Conservation (phyloP, 2,329 filamentous ascomycete species). For the Neopestalotiopsis clavispora region DNA sequence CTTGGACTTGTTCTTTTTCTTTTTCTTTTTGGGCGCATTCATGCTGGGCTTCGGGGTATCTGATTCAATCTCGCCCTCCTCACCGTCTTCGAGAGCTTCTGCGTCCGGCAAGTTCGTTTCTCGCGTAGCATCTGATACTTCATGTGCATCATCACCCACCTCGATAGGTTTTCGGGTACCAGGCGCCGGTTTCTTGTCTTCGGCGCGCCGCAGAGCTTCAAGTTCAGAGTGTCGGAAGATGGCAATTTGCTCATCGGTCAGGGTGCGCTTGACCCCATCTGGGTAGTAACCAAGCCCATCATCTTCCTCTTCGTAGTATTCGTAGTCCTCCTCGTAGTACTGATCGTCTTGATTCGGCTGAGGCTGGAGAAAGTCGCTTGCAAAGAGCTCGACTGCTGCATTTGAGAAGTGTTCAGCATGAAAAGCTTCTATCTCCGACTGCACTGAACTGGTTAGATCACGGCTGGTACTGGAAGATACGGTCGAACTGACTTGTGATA, state of each 20-base stretch:
- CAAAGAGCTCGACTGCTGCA: constrained; percentile 51
- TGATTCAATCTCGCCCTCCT: constrained; percentile 39
- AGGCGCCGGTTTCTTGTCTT: constrained; percentile 34
- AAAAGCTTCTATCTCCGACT: constrained; percentile 67
- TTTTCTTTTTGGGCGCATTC: constrained; percentile 40
- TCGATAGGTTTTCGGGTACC: constrained; percentile 22
- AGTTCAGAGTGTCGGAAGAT: constrained; percentile 92
- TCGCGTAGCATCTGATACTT: constrained; percentile 22
- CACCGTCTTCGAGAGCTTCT: constrained; percentile 24
- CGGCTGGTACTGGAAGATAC: neutral
- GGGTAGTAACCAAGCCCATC: constrained; percentile 82
- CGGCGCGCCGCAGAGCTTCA: constrained; percentile 67
- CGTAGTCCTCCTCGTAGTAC: constrained; percentile 37
- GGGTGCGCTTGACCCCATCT: constrained; percentile 84
- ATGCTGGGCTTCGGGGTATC: constrained; percentile 32
- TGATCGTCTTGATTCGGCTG: constrained; percentile 26
- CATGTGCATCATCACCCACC: constrained; percentile 26
- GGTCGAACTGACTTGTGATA: constrained; percentile 41
- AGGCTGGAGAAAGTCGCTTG: constrained; percentile 48
- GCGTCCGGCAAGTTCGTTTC: neutral
- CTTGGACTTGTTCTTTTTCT: constrained; percentile 44
- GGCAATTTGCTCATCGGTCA: constrained; percentile 89
- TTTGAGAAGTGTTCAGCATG: constrained; percentile 64
- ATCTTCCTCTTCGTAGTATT: constrained; percentile 57
- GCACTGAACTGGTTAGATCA: constrained; percentile 26